Base-by-base conservation (phyloP, 352 stramenopile genomes). In the Globisporangium heterothallicum region DNA sequence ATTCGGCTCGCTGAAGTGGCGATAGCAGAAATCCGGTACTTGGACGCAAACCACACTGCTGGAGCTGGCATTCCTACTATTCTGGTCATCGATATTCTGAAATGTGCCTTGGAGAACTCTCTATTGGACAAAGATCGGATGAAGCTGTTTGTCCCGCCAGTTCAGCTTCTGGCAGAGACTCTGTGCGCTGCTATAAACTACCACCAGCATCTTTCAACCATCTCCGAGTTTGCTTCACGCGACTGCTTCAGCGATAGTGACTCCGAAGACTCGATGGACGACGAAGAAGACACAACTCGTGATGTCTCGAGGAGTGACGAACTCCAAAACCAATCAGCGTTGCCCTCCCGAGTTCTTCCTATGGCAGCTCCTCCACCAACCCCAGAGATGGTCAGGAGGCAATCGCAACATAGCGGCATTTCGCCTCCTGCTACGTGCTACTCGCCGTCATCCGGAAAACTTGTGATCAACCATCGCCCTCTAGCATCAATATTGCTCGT, bases 181-280 rank as follows among this genome's bases (percentile, higher is more conserved):
- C 59, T 87, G 24, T 88, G 79, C 22, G 73, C 75, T 2, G 68
- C 68, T 3, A 88, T 91, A 51, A 88, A 88, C 49, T 91, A 88
- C 26, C 74, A 87, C 29, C 77, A 86, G 58, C 79, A 91, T 45
- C 59, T 88, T 30, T 76, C 74, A 5, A 88, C 77, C 1, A 91
- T 91, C 48, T 75, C 66, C 0, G 77, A 88, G 53, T 85, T 88
- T 41, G 79, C 79, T 8, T 76, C 74, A 3, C 75, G 77, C 1
- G 75, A 84, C 53, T 86, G 79, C 47, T 91, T 91, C 44, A 88
- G 77, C 45, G 79, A 91, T 46, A 83, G 68, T 35, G 79, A 89
- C 48, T 86, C 74, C 0, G 78, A 90, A 26, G 65, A 71, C 6
- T 72, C 66, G 2, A 41, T 38, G 19, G 70, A 71, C 7, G 62